Conservation (phyloP, 495 filamentous ascomycete species). For the Hyphodiscus hymeniophilus region DNA sequence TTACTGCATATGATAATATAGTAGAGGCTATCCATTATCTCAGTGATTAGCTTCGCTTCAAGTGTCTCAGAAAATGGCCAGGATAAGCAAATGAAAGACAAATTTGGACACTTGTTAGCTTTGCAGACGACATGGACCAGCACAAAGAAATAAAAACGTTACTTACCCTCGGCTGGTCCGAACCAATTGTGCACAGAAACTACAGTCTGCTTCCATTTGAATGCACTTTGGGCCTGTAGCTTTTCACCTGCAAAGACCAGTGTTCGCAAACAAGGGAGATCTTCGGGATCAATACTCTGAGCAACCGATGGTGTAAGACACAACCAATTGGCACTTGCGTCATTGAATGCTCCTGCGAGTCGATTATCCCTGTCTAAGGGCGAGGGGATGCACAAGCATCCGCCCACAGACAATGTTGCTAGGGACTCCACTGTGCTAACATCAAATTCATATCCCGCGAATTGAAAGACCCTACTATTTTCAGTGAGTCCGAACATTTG, state of each 20-base stretch:
- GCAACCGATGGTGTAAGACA: conserved; percentile 45
- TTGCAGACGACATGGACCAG: too few relatives aligned
- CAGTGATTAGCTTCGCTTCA: too few relatives aligned
- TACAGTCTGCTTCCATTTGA: too few relatives aligned
- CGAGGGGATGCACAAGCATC: conserved; percentile 41
- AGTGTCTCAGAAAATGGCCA: too few relatives aligned
- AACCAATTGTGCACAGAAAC: too few relatives aligned
- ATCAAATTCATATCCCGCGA: conserved; percentile 44
- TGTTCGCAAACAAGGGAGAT: conserved; percentile 27
- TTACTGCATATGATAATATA: too few relatives aligned
- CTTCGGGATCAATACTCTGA: conserved; percentile 35
- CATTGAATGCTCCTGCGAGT: conserved; percentile 30
- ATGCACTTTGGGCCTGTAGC: too few relatives aligned
- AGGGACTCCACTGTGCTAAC: conserved; percentile 80
- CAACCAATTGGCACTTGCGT: conserved; percentile 26
- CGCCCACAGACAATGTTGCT: conserved; percentile 60
- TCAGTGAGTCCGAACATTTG: background rate
- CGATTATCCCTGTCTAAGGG: conserved; percentile 29
- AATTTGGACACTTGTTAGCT: too few relatives aligned
- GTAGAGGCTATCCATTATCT: too few relatives aligned
- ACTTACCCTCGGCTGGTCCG: too few relatives aligned
- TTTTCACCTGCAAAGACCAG: conserved; percentile 36
- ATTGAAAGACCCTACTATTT: conserved; percentile 1
- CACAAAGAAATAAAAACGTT: too few relatives aligned
- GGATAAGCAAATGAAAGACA: too few relatives aligned